phyloP scores from a whole-genome alignment of 352 stramenopile genomes.

The Peronosclerospora sorghi region DNA sequence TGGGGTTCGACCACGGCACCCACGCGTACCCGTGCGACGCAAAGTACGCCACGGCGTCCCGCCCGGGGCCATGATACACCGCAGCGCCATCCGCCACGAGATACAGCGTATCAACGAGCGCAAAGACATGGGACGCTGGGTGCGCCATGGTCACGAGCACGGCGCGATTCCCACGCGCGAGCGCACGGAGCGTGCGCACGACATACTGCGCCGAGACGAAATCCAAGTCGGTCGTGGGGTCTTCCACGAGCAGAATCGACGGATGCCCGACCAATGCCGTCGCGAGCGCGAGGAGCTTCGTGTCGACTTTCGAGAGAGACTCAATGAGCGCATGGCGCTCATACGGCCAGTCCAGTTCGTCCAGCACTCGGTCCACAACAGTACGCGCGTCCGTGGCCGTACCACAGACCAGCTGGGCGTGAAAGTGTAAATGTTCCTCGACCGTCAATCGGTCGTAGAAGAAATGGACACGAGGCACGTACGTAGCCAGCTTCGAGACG shows the following conservation, averaged over 20 bases:
- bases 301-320: slow-evolving; percentile 26
- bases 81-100: slow-evolving; percentile 36
- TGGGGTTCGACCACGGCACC: slow-evolving; percentile 43
- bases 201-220: slow-evolving; percentile 44
- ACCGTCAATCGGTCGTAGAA: slow-evolving; percentile 31
- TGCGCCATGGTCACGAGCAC: slow-evolving; percentile 84
- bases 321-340: slow-evolving; percentile 23
- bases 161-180: slow-evolving; percentile 76
- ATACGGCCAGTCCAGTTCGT: slow-evolving; percentile 16
- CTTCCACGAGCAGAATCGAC: slow-evolving; percentile 76
- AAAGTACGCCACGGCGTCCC: slow-evolving; percentile 46
- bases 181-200: slow-evolving; percentile 40
- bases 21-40: slow-evolving; percentile 36
- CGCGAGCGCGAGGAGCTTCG: slow-evolving; percentile 74
- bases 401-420: slow-evolving; percentile 11
- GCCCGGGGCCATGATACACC: slow-evolving; percentile 47
- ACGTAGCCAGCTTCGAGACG: slow-evolving; percentile 4
- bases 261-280: slow-evolving; percentile 74
- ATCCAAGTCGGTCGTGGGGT: slow-evolving; percentile 63
- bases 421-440: slow-evolving; percentile 24
- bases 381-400: slow-evolving; percentile 5
- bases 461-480: slow-evolving; percentile 12
- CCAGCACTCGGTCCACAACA: slow-evolving; percentile 17
- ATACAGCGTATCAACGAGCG: slow-evolving; percentile 48
- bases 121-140: slow-evolving; percentile 57